Percentiles rank a stretch among this genome's conserved stretches.
These are phyloP conservation scores for Sporothrix sp. DNA, from an alignment of 2,329 filamentous ascomycete species.

Conservation along the genomic window DNA sequence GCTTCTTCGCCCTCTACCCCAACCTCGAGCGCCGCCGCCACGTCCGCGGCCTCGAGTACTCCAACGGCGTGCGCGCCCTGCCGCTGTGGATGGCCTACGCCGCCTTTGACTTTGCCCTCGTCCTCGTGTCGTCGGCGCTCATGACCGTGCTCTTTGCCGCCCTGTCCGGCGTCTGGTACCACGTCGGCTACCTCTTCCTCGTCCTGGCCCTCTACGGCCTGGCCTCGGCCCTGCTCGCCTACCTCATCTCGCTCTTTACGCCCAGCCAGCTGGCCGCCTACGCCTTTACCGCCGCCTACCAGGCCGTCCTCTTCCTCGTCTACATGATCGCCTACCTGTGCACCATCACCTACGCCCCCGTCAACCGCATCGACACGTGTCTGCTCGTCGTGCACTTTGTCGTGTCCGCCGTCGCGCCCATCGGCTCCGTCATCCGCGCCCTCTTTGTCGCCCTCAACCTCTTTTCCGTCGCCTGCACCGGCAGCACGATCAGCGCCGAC, in stretches of 20 bases:
- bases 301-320: conserved; percentile 60
- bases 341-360: conserved; percentile 64
- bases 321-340: conserved; percentile 64
- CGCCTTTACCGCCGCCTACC: conserved; percentile 68
- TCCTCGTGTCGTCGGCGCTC: conserved; percentile 56
- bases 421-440: conserved; percentile 63
- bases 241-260: conserved; percentile 71
- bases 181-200: conserved; percentile 71
- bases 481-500: conserved; percentile 51
- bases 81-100: conserved; percentile 82
- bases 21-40: conserved; percentile 72
- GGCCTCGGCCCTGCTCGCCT: conserved; percentile 64
- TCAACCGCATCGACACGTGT: conserved; percentile 56
- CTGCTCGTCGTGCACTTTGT: conserved; percentile 66
- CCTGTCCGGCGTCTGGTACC: conserved; percentile 60
- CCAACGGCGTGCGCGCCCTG: conserved; percentile 73
- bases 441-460: conserved; percentile 73
- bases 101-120: conserved; percentile 68
- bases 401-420: conserved; percentile 63
- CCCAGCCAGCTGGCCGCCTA: conserved; percentile 75
- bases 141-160: conserved; percentile 60
- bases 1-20: conserved; percentile 81
- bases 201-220: conserved; percentile 74
- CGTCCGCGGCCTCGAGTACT: conserved; percentile 80
- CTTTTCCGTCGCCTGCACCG: conserved; percentile 70